phyloP scores from a whole-genome alignment of 257 asterid species.

The Solanum microdontum region DNA sequence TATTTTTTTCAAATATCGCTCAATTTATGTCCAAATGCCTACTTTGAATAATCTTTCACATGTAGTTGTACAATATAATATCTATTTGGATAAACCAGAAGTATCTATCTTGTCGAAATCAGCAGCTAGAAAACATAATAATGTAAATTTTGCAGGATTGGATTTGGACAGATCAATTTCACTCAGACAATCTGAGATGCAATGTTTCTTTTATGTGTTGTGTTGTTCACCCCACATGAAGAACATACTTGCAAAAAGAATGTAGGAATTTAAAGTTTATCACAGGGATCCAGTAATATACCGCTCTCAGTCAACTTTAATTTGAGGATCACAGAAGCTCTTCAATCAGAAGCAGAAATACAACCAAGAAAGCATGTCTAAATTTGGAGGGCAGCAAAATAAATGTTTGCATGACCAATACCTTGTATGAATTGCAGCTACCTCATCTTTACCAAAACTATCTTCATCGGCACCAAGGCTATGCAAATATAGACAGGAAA shows the following conservation, averaged over 20 bases:
- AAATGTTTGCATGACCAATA: conserved; percentile 13
- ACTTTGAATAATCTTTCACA: neutral
- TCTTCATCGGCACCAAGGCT: conserved; percentile 84
- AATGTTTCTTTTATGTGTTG: neutral
- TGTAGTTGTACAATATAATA: neutral
- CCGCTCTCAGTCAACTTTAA: neutral
- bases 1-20: neutral
- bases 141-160: neutral
- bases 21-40: neutral
- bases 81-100: neutral
- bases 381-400: neutral
- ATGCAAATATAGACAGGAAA: conserved; percentile 89
- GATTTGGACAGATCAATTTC: neutral
- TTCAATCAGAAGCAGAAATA: neutral
- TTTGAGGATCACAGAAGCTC: neutral
- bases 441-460: conserved; percentile 93
- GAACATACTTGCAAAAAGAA: neutral
- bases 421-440: conserved; percentile 95
- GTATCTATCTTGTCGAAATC: neutral
- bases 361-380: neutral
- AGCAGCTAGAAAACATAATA: neutral
- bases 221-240: neutral
- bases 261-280: neutral
- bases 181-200: neutral
- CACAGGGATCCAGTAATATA: neutral